Evolutionary conservation across 305 asterid genomes (phyloP), one percentile per base, ranked within the genome.

Genomic region (Fraxinus sp.): DNA sequence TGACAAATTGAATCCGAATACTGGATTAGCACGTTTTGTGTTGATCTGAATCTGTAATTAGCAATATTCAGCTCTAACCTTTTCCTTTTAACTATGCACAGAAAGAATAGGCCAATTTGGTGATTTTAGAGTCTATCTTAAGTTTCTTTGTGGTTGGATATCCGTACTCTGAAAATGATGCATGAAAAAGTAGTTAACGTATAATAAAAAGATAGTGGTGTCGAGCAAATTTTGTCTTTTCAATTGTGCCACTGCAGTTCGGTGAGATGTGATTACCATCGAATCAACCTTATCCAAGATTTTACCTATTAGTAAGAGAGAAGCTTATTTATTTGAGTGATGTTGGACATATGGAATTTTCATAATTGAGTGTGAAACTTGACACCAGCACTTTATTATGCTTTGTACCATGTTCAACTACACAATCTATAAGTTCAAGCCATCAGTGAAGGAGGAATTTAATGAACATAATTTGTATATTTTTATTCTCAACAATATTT

Each of bases 41-140:
- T 5, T 72, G 62, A 52, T 81, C 36, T 77, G 30, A 79, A 77
- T 66, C 66, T 55, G 70, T 73, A 78, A 77, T 75, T 78, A 33
- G 64, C 46, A 18, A 68, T 77, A 43, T 70, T 73, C 70, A 59
- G 7, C 75, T 26, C 20, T 57, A 52, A 57, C 22, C 13, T 43
- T 77, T 84, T 62, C 55, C 59, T 49, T 49, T 4, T 49, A 14
- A 49, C 20, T 49, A 49, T 16, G 20, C 59, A 49, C 20, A 14
- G 7, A 49, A 49, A 49, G 59, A 14, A 49, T 49, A 49, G n/a
- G 59, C 59, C 59, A 49, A 1, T 14, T 14, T 14, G 62, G 20
- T 52, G 22, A 16, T 52, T 52, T 52, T 16, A 4, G 62, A 14
- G 62, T 52, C 62, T 52, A 52, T 52, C 62, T 52, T 16, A 52